Percentiles rank a stretch among this genome's conserved stretches.
Conservation (phyloP, 148 eudicot genomes). For the Camellia japonica region DNA sequence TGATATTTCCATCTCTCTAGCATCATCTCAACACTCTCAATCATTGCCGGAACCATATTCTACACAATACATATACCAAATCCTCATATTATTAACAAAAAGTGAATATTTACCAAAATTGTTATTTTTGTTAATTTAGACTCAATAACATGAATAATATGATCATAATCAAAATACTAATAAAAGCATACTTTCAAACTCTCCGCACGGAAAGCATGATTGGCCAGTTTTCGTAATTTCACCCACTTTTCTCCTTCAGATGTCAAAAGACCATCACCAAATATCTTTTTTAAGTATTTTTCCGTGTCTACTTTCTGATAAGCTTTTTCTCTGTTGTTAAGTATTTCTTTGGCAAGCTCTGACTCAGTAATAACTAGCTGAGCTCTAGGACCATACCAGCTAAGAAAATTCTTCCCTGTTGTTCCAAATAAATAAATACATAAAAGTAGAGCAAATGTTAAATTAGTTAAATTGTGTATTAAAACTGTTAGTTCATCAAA, state of each 20-base stretch:
- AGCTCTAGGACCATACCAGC: background rate
- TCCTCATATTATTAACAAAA: too few relatives aligned
- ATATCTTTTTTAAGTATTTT: background rate
- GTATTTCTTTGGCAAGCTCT: conserved; percentile 2
- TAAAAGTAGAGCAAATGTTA: too few relatives aligned
- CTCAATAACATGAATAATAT: too few relatives aligned
- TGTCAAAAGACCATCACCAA: background rate
- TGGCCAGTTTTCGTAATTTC: conserved; percentile 21
- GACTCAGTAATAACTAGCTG: background rate
- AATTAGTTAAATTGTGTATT: too few relatives aligned
- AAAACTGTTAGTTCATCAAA: too few relatives aligned
- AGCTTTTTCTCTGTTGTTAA: background rate
- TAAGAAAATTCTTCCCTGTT: background rate
- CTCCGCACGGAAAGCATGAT: conserved; percentile 26
- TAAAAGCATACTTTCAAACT: conserved; percentile 13
- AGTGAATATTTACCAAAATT: too few relatives aligned
- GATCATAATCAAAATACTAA: background rate
- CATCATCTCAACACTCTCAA: conserved; percentile 20
- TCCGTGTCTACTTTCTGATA: background rate
- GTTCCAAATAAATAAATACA: background rate
- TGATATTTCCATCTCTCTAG: conserved; percentile 19
- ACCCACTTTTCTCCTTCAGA: conserved; percentile 23
- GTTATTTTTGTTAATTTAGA: too few relatives aligned
- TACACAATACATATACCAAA: background rate
- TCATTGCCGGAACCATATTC: conserved; percentile 29